These are phyloP conservation scores for Pseudogymnoascus destructans DNA, from an alignment of 2,329 filamentous ascomycete species.

Conservation along the genomic window DNA sequence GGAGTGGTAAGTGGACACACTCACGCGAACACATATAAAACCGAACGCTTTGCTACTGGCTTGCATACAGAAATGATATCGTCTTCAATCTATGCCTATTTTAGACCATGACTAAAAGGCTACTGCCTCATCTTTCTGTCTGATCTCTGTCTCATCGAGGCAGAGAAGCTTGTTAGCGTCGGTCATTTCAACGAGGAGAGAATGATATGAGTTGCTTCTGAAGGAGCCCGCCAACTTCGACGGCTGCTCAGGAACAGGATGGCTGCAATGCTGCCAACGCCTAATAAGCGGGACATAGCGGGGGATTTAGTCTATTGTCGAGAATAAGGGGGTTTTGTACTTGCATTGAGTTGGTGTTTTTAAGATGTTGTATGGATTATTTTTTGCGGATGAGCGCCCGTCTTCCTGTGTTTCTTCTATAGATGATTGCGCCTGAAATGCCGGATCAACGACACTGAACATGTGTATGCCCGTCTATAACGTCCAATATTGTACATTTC, in stretches of 20 bases:
- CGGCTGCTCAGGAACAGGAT: slow-evolving; percentile 70
- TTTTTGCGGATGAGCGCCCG: neutral
- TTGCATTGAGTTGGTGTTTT: slow-evolving; percentile 2
- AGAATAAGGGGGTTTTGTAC: neutral
- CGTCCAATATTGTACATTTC: neutral
- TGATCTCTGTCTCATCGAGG: slow-evolving; percentile 52
- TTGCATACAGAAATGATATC: slow-evolving; percentile 1
- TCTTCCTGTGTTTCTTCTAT: neutral
- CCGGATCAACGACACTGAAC: slow-evolving; percentile 3
- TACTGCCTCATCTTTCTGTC: slow-evolving; percentile 38
- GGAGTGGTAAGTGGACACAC: neutral
- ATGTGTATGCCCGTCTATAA: neutral
- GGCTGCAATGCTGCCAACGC: slow-evolving; percentile 1
- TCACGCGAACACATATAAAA: neutral
- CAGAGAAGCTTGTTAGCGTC: slow-evolving; percentile 59
- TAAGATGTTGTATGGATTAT: slow-evolving; percentile 1
- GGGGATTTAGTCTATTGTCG: neutral
- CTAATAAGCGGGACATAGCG: neutral
- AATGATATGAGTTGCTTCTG: slow-evolving; percentile 57
- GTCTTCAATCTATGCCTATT: neutral
- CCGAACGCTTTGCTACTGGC: neutral
- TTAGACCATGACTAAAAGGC: neutral
- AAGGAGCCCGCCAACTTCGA: slow-evolving; percentile 61
- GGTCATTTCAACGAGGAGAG: slow-evolving; percentile 68
- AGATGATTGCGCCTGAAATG: slow-evolving; percentile 1